phyloP scores from a whole-genome alignment of 345 rosid genomes.

The Chamaenerion angustifolium region DNA sequence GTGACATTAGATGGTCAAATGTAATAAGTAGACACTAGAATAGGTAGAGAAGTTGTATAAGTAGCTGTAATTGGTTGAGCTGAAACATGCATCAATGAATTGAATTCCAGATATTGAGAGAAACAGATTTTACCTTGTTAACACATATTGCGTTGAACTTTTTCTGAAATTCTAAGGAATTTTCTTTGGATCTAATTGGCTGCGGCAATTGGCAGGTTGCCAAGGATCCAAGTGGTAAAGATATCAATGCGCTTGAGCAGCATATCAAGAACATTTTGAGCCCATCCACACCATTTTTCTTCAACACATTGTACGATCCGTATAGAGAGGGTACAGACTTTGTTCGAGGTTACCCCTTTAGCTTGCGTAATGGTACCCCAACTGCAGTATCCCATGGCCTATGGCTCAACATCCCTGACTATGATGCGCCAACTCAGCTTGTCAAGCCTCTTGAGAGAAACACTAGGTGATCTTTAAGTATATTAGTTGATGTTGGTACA shows the following conservation, averaged over 20 bases:
- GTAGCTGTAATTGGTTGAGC: too few relatives aligned
- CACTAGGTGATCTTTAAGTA: slow-evolving; percentile 15
- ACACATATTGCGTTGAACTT: too few relatives aligned
- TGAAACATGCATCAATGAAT: too few relatives aligned
- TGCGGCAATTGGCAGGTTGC: slow-evolving; percentile 17
- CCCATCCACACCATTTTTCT: slow-evolving; percentile 37
- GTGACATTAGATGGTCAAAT: too few relatives aligned
- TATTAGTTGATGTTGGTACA: too few relatives aligned
- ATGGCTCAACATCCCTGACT: slow-evolving; percentile 43
- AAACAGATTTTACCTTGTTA: too few relatives aligned
- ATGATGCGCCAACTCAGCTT: slow-evolving; percentile 40
- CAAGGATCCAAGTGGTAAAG: slow-evolving; percentile 28
- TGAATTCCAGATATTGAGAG: too few relatives aligned
- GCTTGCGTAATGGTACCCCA: slow-evolving; percentile 31
- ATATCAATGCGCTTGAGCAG: slow-evolving; percentile 36
- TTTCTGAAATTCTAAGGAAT: neutral
- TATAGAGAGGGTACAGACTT: slow-evolving; percentile 31
- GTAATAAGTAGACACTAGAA: too few relatives aligned
- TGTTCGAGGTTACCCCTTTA: slow-evolving; percentile 39
- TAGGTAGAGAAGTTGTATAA: too few relatives aligned
- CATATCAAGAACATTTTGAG: slow-evolving; percentile 30
- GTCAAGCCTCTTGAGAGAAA: slow-evolving; percentile 37
- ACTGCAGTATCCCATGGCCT: slow-evolving; percentile 35
- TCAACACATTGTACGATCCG: slow-evolving; percentile 37
- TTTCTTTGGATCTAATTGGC: neutral